Base-by-base conservation (phyloP, 2,329 filamentous ascomycete genomes). In the Fusarium sp. region DNA sequence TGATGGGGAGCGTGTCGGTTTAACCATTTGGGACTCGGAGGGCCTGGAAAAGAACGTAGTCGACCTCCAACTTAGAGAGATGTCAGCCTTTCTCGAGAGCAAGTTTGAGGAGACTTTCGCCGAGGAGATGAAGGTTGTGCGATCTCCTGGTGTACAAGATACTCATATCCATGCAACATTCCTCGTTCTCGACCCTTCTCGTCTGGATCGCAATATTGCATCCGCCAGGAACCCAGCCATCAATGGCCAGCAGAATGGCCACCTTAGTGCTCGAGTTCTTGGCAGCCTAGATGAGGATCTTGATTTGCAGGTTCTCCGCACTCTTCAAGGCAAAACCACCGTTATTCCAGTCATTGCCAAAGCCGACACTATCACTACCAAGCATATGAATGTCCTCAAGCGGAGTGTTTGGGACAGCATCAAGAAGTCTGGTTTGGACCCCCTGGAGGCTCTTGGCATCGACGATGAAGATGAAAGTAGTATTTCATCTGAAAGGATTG, bases 71-170 rank as follows among this genome's bases (percentile, higher is more conserved):
- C 85, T 99, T 71, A 90, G 95, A 65, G 94, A 97, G 78, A 95
- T 98, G 85, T 91, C 92, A 34, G 87, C 91, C 10, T 99, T 99
- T 82, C 85, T 99, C 63, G 96, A 99, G 84, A 95, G 92, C 84
- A 98, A 98, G 80, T 99, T 99, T 74, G 95, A 99, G 79, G 96
- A 99, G 76, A 98, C 96, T 0, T 97, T 99, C 78, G 90, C 90
- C 49, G 96, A 99, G 81, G 96, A 99, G 84, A 97, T 97, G 87
- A 98, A 98, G 84, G 95, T 99, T 46, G 87, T 98, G 66, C 92
- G 96, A 75, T 94, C 95, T 54, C 95, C 96, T 26, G 95, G 95
- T 58, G 92, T 93, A 69, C 93, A 94, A 78, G 96, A 99, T 83
- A 98, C 95, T 51, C 96, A 99, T 79, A 97, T 99, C 71, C 96